A percentile compares a stretch with the other conserved stretches of the same genome.
Evolutionary conservation across 768 basidiomycete species (phyloP).

Genomic region (Cubamyces sp.): DNA sequence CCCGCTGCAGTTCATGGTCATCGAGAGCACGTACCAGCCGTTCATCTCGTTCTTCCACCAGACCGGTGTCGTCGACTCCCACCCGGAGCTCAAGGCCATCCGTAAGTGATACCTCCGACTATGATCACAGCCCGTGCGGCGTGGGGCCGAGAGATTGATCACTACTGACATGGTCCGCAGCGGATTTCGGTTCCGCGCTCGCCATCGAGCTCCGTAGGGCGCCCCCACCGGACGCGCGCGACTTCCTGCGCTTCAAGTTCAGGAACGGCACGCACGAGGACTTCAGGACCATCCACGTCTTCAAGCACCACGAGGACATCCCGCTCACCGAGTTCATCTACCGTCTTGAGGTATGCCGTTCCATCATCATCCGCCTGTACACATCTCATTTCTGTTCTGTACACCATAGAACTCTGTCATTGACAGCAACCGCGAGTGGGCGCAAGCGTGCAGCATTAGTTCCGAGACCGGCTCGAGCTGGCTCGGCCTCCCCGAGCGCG

Average conservation of each 20-base stretch:
- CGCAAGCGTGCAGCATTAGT: slow-evolving; percentile 41
- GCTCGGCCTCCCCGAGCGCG: slow-evolving; percentile 23
- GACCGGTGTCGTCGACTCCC: slow-evolving; percentile 59
- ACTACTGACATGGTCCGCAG: slow-evolving; percentile 39
- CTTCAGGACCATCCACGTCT: slow-evolving; percentile 73
- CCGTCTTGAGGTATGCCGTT: slow-evolving; percentile 64
- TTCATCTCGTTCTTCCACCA: slow-evolving; percentile 89
- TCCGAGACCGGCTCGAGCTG: slow-evolving; percentile 17
- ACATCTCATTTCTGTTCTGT: background rate
- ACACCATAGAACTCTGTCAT: slow-evolving; percentile 47
- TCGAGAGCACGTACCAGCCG: slow-evolving; percentile 86
- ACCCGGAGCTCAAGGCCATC: slow-evolving; percentile 64
- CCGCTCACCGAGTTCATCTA: slow-evolving; percentile 87
- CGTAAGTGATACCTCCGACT: slow-evolving; percentile 52
- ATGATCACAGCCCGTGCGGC: background rate
- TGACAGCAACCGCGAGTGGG: slow-evolving; percentile 49
- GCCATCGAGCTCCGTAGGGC: slow-evolving; percentile 81
- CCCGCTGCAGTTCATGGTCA: slow-evolving; percentile 76
- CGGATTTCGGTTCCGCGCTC: slow-evolving; percentile 73
- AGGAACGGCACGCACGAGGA: slow-evolving; percentile 73
- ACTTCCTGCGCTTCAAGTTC: slow-evolving; percentile 85
- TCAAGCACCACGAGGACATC: slow-evolving; percentile 75
- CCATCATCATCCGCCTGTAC: background rate
- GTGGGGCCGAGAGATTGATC: background rate
- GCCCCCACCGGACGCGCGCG: slow-evolving; percentile 72